Evolutionary conservation across 169 alveolate species (phyloP), one percentile per base, ranked within the genome.

Genomic region (Nephromyces sp.): DNA sequence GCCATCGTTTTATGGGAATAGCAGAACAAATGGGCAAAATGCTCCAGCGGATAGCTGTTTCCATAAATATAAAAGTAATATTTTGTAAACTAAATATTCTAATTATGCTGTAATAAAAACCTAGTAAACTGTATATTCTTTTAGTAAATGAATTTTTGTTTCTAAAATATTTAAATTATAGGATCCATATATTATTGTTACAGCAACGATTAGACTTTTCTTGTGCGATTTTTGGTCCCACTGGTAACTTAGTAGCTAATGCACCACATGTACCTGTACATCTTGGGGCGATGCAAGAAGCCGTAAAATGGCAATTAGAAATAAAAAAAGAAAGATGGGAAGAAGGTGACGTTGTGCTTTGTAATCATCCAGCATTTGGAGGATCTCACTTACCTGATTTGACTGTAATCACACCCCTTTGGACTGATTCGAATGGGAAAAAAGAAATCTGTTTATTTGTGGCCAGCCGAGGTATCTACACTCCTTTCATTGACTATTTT

Each of bases 181-280:
- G n/a, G n/a, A n/a, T n/a, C n/a, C n/a, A n/a, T 43, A 15, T 43
- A n/a, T 43, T 43, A 15, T 15, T 15, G n/a, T 43, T 15, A n/a
- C 57, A 43, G 57, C 57, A 90, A 65, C 68, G 95, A 43, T 83
- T 90, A 1, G 95, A 90, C 65, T 90, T 84, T 67, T 86, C 92
- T 2, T 90, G 95, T 69, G 95, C 95, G 2, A 32, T 90, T 21
- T 87, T 90, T 66, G 85, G 78, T 21, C 83, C 85, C 0, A 78
- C 82, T 25, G 95, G 95, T n/a, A 83, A 78, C 52, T 69, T 90
- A 3, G 88, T 87, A 0, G 95, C 92, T 4, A 87, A 90, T 84
- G 95, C 95, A 24, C 95, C 95, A 21, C 95, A 90, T 80, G 64
- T 90, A 34, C 95, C 95, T 3, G 95, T 90, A 21, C 95, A 90